Conservation (phyloP, 1,284 basidiomycete genomes). For the Cutaneotrichosporon cavernicola region DNA sequence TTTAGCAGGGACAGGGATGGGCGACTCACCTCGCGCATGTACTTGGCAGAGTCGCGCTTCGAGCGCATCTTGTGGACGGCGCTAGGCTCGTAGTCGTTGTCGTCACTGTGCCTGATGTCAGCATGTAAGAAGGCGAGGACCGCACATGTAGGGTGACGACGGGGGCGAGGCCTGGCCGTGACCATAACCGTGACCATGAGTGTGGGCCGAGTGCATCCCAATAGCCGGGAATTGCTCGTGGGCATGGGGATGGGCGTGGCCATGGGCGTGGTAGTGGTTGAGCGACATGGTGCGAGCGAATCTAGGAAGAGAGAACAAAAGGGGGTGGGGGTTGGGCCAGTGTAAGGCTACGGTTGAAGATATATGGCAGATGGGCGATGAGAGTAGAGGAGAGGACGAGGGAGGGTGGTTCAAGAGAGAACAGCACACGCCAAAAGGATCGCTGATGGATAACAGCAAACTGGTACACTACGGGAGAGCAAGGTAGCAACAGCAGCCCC, state of each 20-base stretch:
- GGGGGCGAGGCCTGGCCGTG: background rate
- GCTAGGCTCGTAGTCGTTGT: slow-evolving; percentile 5
- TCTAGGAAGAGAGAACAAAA: background rate
- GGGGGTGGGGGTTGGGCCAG: background rate
- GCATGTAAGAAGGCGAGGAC: background rate
- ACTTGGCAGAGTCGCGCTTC: slow-evolving; percentile 25
- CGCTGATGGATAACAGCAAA: background rate
- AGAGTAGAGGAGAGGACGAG: background rate
- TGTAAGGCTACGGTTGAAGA: background rate
- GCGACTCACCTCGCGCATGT: slow-evolving; percentile 21
- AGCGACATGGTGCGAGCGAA: background rate
- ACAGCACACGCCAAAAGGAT: background rate
- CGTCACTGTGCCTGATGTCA: background rate
- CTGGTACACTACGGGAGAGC: background rate
- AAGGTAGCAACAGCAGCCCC: background rate
- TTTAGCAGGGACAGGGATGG: background rate
- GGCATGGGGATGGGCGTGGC: background rate
- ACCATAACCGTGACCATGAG: background rate
- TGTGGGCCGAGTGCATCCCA: background rate
- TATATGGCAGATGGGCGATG: background rate
- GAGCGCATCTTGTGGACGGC: slow-evolving; percentile 13
- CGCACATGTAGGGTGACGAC: background rate
- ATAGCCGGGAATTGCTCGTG: background rate
- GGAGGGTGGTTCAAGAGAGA: background rate
- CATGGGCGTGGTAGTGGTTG: background rate